Conservation (phyloP, 805 yeast species). For the Zygoascus biomembranicola region DNA sequence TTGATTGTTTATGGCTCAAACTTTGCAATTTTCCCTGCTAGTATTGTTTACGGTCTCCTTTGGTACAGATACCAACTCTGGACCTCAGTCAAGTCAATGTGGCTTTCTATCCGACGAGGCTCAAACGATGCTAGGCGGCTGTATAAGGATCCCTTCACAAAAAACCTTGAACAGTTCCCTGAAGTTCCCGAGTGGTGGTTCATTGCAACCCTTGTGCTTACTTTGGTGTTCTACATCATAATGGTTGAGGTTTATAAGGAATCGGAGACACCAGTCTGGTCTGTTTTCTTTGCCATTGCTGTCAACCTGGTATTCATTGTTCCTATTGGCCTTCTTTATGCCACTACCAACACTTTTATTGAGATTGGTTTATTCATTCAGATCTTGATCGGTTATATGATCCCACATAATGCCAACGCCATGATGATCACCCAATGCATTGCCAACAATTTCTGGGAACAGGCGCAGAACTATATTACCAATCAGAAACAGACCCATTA, state of each 20-base stretch:
- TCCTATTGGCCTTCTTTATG: conserved; percentile 54
- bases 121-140: conserved; percentile 3
- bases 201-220: conserved; percentile 36
- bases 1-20: conserved; percentile 42
- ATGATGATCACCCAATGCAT: conserved; percentile 24
- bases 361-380: conserved; percentile 56
- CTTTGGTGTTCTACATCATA: conserved; percentile 26
- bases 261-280: conserved; percentile 34
- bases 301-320: conserved; percentile 50
- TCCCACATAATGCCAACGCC: conserved; percentile 41
- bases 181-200: conserved; percentile 51
- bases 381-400: conserved; percentile 54
- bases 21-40: conserved; percentile 49
- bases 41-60: conserved; percentile 35
- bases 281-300: conserved; percentile 41
- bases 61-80: conserved; percentile 4
- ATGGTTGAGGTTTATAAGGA: conserved; percentile 16
- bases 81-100: background rate
- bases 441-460: conserved; percentile 29
- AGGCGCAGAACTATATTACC: conserved; percentile 45
- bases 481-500: conserved; percentile 57
- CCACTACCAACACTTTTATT: conserved; percentile 49
- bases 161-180: conserved; percentile 4
- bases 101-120: conserved; percentile 7
- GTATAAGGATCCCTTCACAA: conserved; percentile 10